Evolutionary conservation across 106 monocot species (phyloP).

Genomic region (Platanthera guangdongensis): DNA sequence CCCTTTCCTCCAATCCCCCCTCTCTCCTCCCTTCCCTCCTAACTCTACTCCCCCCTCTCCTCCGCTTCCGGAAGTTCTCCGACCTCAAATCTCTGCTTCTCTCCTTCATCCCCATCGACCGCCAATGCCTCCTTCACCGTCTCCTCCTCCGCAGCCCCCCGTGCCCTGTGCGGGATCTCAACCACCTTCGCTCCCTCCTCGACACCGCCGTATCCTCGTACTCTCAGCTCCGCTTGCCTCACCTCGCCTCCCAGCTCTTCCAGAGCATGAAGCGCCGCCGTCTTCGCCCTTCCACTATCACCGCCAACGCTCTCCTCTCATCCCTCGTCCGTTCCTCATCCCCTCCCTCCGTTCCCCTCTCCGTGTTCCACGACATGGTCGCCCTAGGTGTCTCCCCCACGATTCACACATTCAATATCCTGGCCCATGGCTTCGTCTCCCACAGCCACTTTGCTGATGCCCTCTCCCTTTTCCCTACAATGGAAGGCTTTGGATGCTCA

Average conservation of each 20-base stretch:
- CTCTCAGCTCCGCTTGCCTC: constrained; percentile 22
- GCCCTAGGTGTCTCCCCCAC: constrained; percentile 48
- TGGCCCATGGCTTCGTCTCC: constrained; percentile 43
- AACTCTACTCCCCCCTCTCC: not conserved
- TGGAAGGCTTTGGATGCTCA: constrained; percentile 37
- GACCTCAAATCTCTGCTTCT: constrained; percentile 6
- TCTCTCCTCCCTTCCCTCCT: not conserved
- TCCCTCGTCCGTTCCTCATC: constrained; percentile 37
- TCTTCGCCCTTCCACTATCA: constrained; percentile 35
- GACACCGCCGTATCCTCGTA: constrained; percentile 57
- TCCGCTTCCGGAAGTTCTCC: constrained; percentile 3
- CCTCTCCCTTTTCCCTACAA: constrained; percentile 26
- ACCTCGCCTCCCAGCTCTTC: constrained; percentile 44
- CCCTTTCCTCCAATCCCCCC: constrained; percentile 3
- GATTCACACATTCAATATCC: constrained; percentile 62
- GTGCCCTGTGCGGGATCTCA: not conserved
- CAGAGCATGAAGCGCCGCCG: constrained; percentile 39
- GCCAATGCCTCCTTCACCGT: constrained; percentile 5
- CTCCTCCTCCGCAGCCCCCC: not conserved
- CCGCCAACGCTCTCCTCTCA: constrained; percentile 38
- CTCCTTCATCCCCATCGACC: constrained; percentile 4
- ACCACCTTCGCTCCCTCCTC: constrained; percentile 25
- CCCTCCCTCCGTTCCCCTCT: constrained; percentile 23
- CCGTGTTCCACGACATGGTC: constrained; percentile 43
- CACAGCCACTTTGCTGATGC: constrained; percentile 36